Percentiles rank a stretch among this genome's conserved stretches.
phyloP scores from a whole-genome alignment of 2,329 filamentous ascomycete genomes.

The Apiospora aurea region DNA sequence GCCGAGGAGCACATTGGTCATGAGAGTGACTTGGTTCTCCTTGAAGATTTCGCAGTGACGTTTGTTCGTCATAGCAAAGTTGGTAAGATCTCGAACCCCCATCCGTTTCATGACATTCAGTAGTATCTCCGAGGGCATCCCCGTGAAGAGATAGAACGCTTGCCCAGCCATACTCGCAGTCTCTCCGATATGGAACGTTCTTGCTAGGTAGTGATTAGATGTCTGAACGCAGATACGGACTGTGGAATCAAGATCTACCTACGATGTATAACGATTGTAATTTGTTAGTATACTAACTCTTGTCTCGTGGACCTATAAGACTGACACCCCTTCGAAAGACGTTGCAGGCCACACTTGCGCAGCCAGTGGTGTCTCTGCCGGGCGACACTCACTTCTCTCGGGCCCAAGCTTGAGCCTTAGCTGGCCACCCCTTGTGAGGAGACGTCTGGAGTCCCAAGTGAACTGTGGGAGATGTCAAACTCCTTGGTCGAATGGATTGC shows the following conservation, averaged over 20 bases:
- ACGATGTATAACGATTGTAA: neutral
- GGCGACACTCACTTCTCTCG: neutral
- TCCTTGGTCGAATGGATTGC: neutral
- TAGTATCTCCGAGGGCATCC: constrained; percentile 54
- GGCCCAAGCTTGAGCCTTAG: neutral
- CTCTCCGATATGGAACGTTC: neutral
- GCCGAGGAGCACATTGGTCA: constrained; percentile 51
- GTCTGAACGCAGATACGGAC: neutral
- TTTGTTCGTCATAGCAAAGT: constrained; percentile 47
- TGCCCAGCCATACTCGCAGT: neutral
- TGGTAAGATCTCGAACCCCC: constrained; percentile 49
- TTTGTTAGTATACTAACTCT: neutral
- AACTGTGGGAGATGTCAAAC: neutral
- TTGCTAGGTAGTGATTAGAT: neutral
- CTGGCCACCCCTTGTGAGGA: neutral
- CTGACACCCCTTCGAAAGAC: neutral
- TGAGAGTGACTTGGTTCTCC: constrained; percentile 48
- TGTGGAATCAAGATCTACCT: neutral
- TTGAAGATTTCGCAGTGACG: constrained; percentile 50
- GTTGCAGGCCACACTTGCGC: neutral
- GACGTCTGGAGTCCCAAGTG: neutral
- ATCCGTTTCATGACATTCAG: constrained; percentile 56
- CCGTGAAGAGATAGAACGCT: neutral
- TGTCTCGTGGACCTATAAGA: neutral
- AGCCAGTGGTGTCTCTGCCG: neutral